These are phyloP conservation scores for Glonium stellatum DNA, from an alignment of 495 filamentous ascomycete species.

Conservation along the genomic window DNA sequence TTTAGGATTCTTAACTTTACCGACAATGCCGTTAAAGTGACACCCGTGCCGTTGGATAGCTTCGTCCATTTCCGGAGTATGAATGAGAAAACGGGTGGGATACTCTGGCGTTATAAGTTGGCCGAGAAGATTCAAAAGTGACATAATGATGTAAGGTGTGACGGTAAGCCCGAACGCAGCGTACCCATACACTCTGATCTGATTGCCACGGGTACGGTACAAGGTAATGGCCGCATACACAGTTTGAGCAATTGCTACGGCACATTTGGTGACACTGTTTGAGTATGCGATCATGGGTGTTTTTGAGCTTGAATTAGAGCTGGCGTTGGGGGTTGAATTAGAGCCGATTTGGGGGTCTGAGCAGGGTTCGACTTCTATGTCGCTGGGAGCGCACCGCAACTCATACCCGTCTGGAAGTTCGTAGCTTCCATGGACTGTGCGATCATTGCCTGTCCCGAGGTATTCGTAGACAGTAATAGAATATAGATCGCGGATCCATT, in stretches of 20 bases:
- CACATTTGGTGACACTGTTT: slow-evolving; percentile 32
- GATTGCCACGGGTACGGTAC: slow-evolving; percentile 35
- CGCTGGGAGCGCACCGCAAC: slow-evolving; percentile 21
- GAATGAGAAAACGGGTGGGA: slow-evolving; percentile 38
- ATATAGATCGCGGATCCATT: too few species aligned
- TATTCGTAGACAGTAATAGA: too few species aligned
- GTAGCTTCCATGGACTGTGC: too few species aligned
- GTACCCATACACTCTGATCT: slow-evolving; percentile 41
- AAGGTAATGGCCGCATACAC: slow-evolving; percentile 37
- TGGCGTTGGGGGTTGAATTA: too few species aligned
- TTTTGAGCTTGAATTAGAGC: background rate
- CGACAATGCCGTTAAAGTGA: too few species aligned
- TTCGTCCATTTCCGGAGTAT: slow-evolving; percentile 42
- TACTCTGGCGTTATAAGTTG: slow-evolving; percentile 37
- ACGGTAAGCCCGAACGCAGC: slow-evolving; percentile 43
- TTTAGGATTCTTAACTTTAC: too few species aligned
- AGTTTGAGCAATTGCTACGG: slow-evolving; percentile 39
- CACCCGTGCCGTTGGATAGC: slow-evolving; percentile 25
- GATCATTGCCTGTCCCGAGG: too few species aligned
- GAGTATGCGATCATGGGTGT: slow-evolving; percentile 7
- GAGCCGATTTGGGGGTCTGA: too few species aligned
- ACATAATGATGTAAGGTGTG: slow-evolving; percentile 57
- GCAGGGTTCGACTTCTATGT: slow-evolving; percentile 1
- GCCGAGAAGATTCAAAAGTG: slow-evolving; percentile 56
- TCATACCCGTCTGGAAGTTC: slow-evolving; percentile 26